These are phyloP conservation scores for Amphibolis antarctica DNA, from an alignment of 106 monocot species.

Conservation along the genomic window DNA sequence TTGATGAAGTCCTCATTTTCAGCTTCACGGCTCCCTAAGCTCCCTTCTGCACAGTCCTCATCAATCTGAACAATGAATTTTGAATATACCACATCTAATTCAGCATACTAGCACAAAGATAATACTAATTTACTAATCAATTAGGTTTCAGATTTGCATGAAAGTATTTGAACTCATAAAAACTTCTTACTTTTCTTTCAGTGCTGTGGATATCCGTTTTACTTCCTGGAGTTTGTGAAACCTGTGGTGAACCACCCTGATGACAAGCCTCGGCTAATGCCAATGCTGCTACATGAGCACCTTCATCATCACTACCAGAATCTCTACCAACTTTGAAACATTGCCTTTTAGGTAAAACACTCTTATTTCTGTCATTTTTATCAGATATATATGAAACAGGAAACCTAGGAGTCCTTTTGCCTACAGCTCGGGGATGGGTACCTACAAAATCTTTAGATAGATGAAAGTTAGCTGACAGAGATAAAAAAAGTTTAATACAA, in stretches of 20 bases:
- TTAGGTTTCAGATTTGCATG: background rate
- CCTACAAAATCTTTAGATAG: constrained; percentile 22
- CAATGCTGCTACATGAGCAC: constrained; percentile 83
- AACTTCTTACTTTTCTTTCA: constrained; percentile 51
- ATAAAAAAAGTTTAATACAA: background rate
- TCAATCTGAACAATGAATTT: constrained; percentile 32
- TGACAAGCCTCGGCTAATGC: constrained; percentile 85
- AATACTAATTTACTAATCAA: constrained; percentile 6
- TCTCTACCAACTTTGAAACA: constrained; percentile 27
- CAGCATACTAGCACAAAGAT: constrained; percentile 29
- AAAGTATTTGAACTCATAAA: background rate
- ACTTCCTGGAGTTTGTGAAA: constrained; percentile 58
- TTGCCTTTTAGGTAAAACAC: constrained; percentile 22
- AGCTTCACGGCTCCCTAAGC: constrained; percentile 89
- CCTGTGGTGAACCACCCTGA: constrained; percentile 83
- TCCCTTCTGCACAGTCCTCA: constrained; percentile 50
- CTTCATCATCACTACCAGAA: constrained; percentile 63
- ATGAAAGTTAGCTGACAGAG: background rate
- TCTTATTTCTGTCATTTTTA: constrained; percentile 31
- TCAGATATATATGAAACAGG: constrained; percentile 49
- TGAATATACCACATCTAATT: constrained; percentile 44
- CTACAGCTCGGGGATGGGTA: constrained; percentile 78
- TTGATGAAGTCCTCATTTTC: constrained; percentile 74
- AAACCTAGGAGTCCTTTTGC: constrained; percentile 89
- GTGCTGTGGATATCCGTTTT: constrained; percentile 28